Conservation (phyloP, 495 filamentous ascomycete genomes). For the Aspergillus steynii region DNA sequence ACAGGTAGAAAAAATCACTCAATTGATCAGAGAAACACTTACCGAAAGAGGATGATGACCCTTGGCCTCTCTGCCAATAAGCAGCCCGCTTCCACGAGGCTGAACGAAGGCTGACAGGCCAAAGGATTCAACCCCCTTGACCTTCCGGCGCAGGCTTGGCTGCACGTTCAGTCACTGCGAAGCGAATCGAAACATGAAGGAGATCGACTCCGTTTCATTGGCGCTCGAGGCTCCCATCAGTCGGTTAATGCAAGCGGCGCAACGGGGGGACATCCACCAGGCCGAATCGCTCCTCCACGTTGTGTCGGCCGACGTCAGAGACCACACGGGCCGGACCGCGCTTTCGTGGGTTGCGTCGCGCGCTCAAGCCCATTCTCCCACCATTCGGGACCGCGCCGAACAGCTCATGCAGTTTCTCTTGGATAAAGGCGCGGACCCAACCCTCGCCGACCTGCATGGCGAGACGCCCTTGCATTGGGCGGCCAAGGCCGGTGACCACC, state of each 20-base stretch:
- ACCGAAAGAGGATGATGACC: too few species aligned
- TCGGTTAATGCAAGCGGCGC: constrained; percentile 14
- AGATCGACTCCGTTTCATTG: background rate
- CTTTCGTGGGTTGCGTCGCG: constrained; percentile 26
- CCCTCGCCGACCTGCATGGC: constrained; percentile 12
- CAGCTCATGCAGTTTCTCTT: constrained; percentile 17
- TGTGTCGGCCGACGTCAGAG: constrained; percentile 22
- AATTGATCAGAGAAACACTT: too few species aligned
- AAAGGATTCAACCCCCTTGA: background rate
- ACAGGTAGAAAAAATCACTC: background rate
- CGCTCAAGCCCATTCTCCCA: background rate
- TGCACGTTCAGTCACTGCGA: background rate
- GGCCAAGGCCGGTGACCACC: constrained; percentile 10
- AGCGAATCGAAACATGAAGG: background rate
- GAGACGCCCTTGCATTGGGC: constrained; percentile 21
- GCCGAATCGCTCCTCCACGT: constrained; percentile 10
- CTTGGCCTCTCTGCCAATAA: background rate
- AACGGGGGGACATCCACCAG: constrained; percentile 5
- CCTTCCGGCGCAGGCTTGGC: too few species aligned
- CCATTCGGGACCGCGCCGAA: background rate
- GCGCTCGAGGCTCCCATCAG: constrained; percentile 3
- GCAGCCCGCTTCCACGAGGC: background rate
- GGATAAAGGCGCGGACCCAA: constrained; percentile 10
- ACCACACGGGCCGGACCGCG: constrained; percentile 30
- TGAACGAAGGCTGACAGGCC: background rate